Evolutionary conservation across 2,329 filamentous ascomycete genomes (phyloP).

Genomic region (Leptographium procerum): DNA sequence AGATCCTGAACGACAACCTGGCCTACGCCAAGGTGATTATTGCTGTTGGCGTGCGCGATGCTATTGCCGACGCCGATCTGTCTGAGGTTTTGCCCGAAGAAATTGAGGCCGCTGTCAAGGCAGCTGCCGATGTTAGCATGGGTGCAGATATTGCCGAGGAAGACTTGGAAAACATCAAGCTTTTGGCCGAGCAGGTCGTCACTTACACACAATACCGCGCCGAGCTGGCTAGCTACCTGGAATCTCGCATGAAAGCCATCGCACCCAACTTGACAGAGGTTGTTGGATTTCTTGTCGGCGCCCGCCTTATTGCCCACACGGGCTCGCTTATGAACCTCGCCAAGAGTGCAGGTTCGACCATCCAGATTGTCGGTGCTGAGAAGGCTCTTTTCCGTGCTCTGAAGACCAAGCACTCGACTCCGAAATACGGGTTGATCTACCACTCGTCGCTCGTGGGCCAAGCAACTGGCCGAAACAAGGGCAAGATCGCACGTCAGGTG

Average conservation of each 20-base stretch:
- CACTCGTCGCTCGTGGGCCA: slow-evolving; percentile 90
- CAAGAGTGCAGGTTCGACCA: slow-evolving; percentile 88
- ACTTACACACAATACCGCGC: slow-evolving; percentile 82
- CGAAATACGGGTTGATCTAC: slow-evolving; percentile 94
- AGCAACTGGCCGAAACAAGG: slow-evolving; percentile 96
- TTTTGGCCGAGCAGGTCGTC: slow-evolving; percentile 87
- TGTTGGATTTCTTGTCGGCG: slow-evolving; percentile 86
- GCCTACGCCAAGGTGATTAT: slow-evolving; percentile 85
- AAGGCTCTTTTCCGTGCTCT: slow-evolving; percentile 97
- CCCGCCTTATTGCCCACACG: slow-evolving; percentile 85
- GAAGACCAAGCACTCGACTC: slow-evolving; percentile 98
- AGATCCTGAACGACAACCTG: slow-evolving; percentile 93
- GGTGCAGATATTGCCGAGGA: slow-evolving; percentile 91
- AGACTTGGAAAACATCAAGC: slow-evolving; percentile 85
- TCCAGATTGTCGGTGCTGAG: slow-evolving; percentile 96
- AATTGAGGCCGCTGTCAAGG: slow-evolving; percentile 83
- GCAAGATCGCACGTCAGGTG: slow-evolving; percentile 95
- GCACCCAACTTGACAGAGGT: slow-evolving; percentile 91
- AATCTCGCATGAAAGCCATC: slow-evolving; percentile 90
- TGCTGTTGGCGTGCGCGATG: slow-evolving; percentile 78
- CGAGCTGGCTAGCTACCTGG: slow-evolving; percentile 79
- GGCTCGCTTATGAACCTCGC: slow-evolving; percentile 90
- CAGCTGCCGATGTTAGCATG: slow-evolving; percentile 94
- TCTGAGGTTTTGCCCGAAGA: slow-evolving; percentile 90
- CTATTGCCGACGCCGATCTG: slow-evolving; percentile 65